Evolutionary conservation across 306 rosid genomes (phyloP), one percentile per base, ranked within the genome.

Genomic region (Malus fusca): DNA sequence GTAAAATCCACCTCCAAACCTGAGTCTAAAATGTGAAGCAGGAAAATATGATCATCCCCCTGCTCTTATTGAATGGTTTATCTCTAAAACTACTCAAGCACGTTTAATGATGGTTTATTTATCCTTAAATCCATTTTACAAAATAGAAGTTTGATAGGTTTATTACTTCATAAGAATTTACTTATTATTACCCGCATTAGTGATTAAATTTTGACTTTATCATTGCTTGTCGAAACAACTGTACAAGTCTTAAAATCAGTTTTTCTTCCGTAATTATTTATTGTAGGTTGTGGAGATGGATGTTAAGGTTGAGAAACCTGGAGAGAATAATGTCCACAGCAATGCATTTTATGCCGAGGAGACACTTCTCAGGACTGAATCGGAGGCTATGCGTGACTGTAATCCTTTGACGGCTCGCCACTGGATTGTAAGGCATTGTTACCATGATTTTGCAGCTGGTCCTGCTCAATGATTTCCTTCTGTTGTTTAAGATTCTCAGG

Each of bases 281-380:
- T 53, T 69, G 76, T 79, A 89, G 97, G 98, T 93, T 55, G 96
- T 90, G 82, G 98, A 93, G 85, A 85, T 93, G 73, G 68, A 93
- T 81, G 84, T 93, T 74, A 93, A 86, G 77, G 86, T 90, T 74
- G 98, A 93, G 83, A 85, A 87, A 73, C 92, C 93, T 64, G 96
- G 97, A 79, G 90, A 88, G 78, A 84, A 81, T 74, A 92, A 92
- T 53, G 89, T 88, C 69, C 96, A 92, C 78, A 88, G 77, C 61
- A 92, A 88, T 68, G 96, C 96, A 52, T 92, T 92, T 78, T 90
- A 87, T 80, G 96, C 93, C 6, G 90, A 92, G 78, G 93, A 92
- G 86, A 90, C 88, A 35, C 82, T 84, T 73, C 92, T 92, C n/a
- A 85, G 72, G 78, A 85, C 89, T 70, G 97, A 92, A 78, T 79